Percentiles rank a stretch among this genome's conserved stretches.
Evolutionary conservation across 495 filamentous ascomycete species (phyloP).

Genomic region (Aspergillus sclerotioniger): DNA sequence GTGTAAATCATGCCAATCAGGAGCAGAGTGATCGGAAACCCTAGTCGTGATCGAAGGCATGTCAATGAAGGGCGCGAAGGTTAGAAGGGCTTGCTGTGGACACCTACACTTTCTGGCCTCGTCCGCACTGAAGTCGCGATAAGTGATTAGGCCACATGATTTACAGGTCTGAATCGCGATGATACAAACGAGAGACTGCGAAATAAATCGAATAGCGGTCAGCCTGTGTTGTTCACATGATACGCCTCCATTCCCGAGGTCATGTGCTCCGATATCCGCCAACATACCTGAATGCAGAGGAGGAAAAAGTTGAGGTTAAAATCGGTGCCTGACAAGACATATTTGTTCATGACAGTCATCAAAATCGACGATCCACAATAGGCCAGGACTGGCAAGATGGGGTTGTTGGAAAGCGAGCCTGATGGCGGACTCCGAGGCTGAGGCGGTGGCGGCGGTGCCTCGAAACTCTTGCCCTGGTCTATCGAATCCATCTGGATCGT

Average conservation of each 20-base stretch:
- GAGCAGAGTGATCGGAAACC: slow-evolving; percentile 96
- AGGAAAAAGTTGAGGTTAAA: slow-evolving; percentile 99
- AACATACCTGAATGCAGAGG: slow-evolving; percentile 81
- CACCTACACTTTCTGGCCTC: slow-evolving; percentile 88
- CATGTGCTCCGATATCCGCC: not conserved
- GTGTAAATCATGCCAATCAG: slow-evolving; percentile 99
- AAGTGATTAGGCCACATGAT: slow-evolving; percentile 77
- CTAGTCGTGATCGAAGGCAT: slow-evolving; percentile 40
- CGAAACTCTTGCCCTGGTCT: slow-evolving; percentile 59
- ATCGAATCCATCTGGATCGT: slow-evolving; percentile 67
- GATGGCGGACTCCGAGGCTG: slow-evolving; percentile 34
- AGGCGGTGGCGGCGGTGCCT: slow-evolving; percentile 43
- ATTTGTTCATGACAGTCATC: slow-evolving; percentile 99
- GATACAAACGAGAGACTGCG: slow-evolving; percentile 86
- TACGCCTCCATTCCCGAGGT: not conserved
- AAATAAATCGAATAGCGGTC: slow-evolving; percentile 12
- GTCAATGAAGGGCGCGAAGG: slow-evolving; percentile 24
- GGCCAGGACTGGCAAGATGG: slow-evolving; percentile 74
- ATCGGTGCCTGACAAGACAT: slow-evolving; percentile 81
- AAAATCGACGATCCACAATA: slow-evolving; percentile 95
- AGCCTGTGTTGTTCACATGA: slow-evolving; percentile 6
- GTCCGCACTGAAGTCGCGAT: slow-evolving; percentile 83
- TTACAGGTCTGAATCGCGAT: slow-evolving; percentile 84
- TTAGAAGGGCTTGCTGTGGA: not conserved
- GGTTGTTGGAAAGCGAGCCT: slow-evolving; percentile 59